Conservation (phyloP, 2,329 filamentous ascomycete species). For the Diaporthe batatas region DNA sequence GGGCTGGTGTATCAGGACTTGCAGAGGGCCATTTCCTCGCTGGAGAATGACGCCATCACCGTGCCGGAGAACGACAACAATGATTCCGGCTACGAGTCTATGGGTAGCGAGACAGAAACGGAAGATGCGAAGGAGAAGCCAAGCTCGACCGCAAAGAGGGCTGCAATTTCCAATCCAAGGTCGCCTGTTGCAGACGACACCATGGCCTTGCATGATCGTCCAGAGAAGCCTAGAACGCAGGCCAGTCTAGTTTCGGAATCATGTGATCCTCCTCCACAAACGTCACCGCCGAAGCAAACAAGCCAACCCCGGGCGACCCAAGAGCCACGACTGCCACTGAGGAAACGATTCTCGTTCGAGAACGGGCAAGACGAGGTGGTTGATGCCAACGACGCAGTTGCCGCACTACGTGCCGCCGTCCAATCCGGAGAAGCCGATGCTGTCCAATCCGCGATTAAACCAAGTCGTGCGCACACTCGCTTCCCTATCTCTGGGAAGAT, state of each 20-base stretch:
- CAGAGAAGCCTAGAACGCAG: background rate
- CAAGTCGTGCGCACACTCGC: background rate
- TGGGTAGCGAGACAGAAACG: background rate
- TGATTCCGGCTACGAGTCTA: constrained; percentile 11
- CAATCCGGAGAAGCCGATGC: background rate
- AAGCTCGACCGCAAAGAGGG: background rate
- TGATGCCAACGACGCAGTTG: background rate
- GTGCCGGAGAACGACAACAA: background rate
- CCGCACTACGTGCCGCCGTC: background rate
- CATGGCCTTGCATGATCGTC: background rate
- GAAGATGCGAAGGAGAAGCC: background rate
- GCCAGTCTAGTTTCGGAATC: background rate
- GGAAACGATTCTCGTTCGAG: constrained; percentile 4
- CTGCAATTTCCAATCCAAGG: background rate
- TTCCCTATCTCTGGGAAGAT: background rate
- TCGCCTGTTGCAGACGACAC: constrained; percentile 8
- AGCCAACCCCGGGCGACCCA: too few relatives aligned
- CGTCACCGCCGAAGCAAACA: background rate
- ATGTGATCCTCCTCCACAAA: background rate
- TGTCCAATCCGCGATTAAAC: background rate
- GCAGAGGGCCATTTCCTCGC: background rate
- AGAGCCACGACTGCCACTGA: background rate
- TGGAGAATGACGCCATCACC: constrained; percentile 7
- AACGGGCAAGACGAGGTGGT: background rate
- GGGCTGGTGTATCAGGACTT: constrained; percentile 9